Evolutionary conservation across 352 stramenopile species (phyloP).

Genomic region (Pythium vanterpoolii): DNA sequence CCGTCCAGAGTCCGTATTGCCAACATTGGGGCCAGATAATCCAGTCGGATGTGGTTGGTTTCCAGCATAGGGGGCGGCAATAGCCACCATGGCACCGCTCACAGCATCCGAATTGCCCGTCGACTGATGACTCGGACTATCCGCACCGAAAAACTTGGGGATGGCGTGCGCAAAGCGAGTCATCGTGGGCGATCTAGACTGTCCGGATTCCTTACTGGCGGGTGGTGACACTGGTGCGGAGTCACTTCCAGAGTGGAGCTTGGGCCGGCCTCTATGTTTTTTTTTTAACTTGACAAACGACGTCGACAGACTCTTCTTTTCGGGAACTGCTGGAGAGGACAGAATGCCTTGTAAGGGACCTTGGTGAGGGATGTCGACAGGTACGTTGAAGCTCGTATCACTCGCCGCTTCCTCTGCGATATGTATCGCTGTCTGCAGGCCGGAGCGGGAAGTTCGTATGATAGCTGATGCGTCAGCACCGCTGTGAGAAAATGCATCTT

Average conservation of each 20-base stretch:
- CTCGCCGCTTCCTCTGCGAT: slow-evolving; percentile 19
- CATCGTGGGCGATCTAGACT: slow-evolving; percentile 22
- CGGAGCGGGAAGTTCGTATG: neutral
- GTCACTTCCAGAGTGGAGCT: slow-evolving; percentile 4
- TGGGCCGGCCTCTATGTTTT: slow-evolving; percentile 14
- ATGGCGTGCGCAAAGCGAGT: slow-evolving; percentile 27
- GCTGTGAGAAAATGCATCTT: neutral
- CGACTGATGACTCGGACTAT: slow-evolving; percentile 12
- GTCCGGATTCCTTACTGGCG: neutral
- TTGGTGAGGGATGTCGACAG: slow-evolving; percentile 2
- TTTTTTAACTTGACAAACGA: slow-evolving; percentile 27
- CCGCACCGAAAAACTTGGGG: slow-evolving; percentile 26
- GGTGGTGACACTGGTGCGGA: slow-evolving; percentile 7
- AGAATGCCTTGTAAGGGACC: slow-evolving; percentile 8
- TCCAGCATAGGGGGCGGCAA: neutral
- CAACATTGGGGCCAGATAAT: neutral
- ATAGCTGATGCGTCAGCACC: neutral
- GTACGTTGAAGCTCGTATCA: neutral
- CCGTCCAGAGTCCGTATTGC: neutral
- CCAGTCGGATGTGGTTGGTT: neutral
- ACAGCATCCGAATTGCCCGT: neutral
- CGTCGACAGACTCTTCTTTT: slow-evolving; percentile 15
- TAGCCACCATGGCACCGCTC: neutral
- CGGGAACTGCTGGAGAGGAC: slow-evolving; percentile 4
- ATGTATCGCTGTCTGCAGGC: slow-evolving; percentile 12